Base-by-base conservation (phyloP, 2,329 filamentous ascomycete genomes). In the Ambrosiella beaveri region DNA sequence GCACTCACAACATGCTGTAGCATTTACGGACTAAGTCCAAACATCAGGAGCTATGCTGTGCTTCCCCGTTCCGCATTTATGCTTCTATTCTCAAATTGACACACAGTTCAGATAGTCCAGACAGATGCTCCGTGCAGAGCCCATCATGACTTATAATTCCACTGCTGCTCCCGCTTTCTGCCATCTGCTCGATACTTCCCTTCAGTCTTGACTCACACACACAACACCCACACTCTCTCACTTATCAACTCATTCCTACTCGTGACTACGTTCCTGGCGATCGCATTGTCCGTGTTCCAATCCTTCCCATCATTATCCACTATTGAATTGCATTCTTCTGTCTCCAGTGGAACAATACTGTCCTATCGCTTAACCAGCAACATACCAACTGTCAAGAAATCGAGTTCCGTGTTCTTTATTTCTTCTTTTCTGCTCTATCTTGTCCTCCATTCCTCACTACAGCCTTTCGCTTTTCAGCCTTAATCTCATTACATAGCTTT, bases 261-360 rank as follows among this genome's bases (percentile, higher is more conserved):
- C 40, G 47, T 54, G 59, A 57, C 59, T 51, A 58, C 52, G 59
- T 55, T 61, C 59, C 59, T 61, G 57, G 57, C 57, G 57, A 61
- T 57, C 57, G 54, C 38, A 13, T 56, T 50, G 57, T 58, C 59
- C 54, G 19, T 61, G 49, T 57, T 57, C 39, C 54, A 57, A 55
- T 59, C 54, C 50, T 57, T 57, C 45, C 17, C 13, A 50, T 17
- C 44, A 52, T 62, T 59, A 52, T 59, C 19, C 27, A 56, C 38
- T 56, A 52, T 59, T 58, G 19, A 54, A 54, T 54, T 54, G 52
- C 37, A 54, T 59, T 61, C 52, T 50, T 58, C 13, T 45, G 7
- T 51, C 47, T 47, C 59, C 13, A 19, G 38, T 44, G 8, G 52
- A 54, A 41, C 41, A 56, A 45, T 47, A 15, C 56, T 53, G 39